Evolutionary conservation across 2,329 filamentous ascomycete species (phyloP).

Genomic region (Alternaria sp.): DNA sequence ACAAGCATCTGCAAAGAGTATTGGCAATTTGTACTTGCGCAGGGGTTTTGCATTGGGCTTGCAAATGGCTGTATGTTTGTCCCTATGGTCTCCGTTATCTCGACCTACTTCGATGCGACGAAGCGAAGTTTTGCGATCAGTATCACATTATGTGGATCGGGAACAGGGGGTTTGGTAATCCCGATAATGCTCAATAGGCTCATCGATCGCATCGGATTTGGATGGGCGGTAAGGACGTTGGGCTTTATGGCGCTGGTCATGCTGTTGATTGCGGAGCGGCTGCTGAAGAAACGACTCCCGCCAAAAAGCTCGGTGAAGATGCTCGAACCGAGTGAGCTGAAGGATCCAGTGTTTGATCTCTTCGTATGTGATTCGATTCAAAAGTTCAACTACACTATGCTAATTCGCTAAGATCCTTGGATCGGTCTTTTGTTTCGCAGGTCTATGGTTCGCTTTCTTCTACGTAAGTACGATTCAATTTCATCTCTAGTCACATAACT

Average conservation of each 20-base stretch:
- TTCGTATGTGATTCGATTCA: constrained; percentile 25
- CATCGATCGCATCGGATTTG: constrained; percentile 65
- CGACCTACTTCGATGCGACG: constrained; percentile 44
- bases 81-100: constrained; percentile 64
- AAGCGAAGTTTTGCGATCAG: constrained; percentile 56
- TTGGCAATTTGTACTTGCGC: constrained; percentile 40
- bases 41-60: constrained; percentile 46
- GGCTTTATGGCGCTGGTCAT: constrained; percentile 62
- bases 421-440: constrained; percentile 38
- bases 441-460: constrained; percentile 54
- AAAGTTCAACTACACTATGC: constrained; percentile 37
- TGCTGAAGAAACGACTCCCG: constrained; percentile 29
- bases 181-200: constrained; percentile 63
- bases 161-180: constrained; percentile 56
- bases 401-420: constrained; percentile 46
- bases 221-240: constrained; percentile 63
- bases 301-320: constrained; percentile 25
- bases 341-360: constrained; percentile 28
- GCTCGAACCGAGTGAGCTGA: constrained; percentile 26
- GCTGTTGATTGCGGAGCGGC: constrained; percentile 42
- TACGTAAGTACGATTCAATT: constrained; percentile 33
- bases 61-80: constrained; percentile 60
- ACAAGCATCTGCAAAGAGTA: constrained; percentile 28
- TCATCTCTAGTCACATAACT: background rate
- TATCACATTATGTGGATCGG: constrained; percentile 55